These are phyloP conservation scores for Eucalyptus shirleyi DNA, from an alignment of 345 rosid species.

Conservation along the genomic window DNA sequence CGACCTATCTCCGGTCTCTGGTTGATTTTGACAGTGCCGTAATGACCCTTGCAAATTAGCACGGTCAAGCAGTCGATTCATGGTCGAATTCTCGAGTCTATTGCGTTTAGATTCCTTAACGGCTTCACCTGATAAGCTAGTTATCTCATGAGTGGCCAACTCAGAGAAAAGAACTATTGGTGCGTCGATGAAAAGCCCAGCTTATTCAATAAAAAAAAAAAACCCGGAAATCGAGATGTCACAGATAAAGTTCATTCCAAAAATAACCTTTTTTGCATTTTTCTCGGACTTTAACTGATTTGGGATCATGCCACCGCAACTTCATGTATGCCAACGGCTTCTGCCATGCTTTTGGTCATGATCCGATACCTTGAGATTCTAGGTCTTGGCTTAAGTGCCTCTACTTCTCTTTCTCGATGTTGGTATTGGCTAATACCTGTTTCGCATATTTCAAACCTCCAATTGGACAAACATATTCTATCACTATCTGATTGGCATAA, in stretches of 20 bases:
- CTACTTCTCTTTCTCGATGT: not conserved
- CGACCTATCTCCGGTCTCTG: fast-evolving
- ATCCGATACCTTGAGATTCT: not conserved
- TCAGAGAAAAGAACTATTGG: fast-evolving
- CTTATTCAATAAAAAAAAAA: too few species aligned
- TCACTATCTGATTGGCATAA: not conserved
- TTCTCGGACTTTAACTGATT: not conserved
- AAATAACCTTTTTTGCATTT: not conserved
- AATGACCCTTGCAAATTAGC: too few species aligned
- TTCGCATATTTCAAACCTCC: not conserved
- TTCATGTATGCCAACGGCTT: not conserved
- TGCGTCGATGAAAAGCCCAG: fast-evolving
- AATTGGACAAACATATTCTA: not conserved
- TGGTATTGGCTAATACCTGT: not conserved
- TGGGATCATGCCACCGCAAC: not conserved
- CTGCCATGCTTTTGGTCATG: not conserved
- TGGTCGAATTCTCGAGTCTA: too few species aligned
- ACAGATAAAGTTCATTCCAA: too few species aligned
- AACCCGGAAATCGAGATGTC: too few species aligned
- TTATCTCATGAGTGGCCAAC: too few species aligned
- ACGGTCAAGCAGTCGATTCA: fast-evolving
- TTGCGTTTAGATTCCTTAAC: too few species aligned
- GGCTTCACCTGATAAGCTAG: fast-evolving
- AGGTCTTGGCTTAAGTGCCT: not conserved
- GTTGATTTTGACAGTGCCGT: too few species aligned